Percentiles rank a stretch among this genome's conserved stretches.
Conservation (phyloP, 2,329 filamentous ascomycete genomes). For the Fusarium agapanthi region DNA sequence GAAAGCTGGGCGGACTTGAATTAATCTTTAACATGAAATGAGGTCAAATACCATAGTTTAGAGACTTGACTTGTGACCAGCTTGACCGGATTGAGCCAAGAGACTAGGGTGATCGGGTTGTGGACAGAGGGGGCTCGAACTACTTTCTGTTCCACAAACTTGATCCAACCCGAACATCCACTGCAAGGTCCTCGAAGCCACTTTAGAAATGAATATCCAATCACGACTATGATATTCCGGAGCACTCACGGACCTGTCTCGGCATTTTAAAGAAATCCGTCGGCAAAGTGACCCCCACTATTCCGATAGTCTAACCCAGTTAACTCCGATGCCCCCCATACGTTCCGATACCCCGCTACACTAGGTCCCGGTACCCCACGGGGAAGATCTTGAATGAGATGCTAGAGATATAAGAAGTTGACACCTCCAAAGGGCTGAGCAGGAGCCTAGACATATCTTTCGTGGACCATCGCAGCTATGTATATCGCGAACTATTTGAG, state of each 20-base stretch:
- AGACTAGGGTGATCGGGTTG: not conserved
- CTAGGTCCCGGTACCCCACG: not conserved
- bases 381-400: not conserved
- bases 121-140: not conserved
- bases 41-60: too few relatives aligned
- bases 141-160: not conserved
- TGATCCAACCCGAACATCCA: not conserved
- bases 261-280: not conserved
- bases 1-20: rapidly evolving
- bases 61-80: too few relatives aligned
- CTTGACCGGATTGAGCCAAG: rapidly evolving
- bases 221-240: rapidly evolving
- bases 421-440: rapidly evolving
- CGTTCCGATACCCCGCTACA: not conserved
- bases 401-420: not conserved
- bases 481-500: rapidly evolving
- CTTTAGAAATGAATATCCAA: rapidly evolving
- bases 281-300: not conserved
- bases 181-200: too few relatives aligned
- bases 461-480: rapidly evolving
- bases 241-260: not conserved
- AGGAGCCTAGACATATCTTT: rapidly evolving
- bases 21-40: too few relatives aligned
- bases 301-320: not conserved
- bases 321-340: not conserved